Evolutionary conservation across 495 filamentous ascomycete genomes (phyloP).

Genomic region (Durotheca rogersii): DNA sequence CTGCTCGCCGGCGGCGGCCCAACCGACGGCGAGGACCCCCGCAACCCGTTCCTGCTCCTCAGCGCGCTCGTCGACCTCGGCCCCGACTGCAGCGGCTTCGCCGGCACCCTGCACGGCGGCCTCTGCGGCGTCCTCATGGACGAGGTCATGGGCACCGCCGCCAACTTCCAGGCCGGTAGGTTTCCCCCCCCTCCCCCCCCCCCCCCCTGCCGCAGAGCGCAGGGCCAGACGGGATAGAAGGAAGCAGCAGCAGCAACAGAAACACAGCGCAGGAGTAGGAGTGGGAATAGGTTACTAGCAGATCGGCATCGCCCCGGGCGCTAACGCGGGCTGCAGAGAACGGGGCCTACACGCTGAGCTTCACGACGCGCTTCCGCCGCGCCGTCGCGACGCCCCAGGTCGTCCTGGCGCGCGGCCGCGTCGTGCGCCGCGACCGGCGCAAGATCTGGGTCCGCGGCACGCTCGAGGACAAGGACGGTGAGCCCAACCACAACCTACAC

Average conservation of each 20-base stretch:
- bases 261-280: too few relatives aligned
- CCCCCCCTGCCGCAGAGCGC: too few relatives aligned
- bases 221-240: too few relatives aligned
- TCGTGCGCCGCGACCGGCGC: conserved; percentile 34
- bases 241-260: too few relatives aligned
- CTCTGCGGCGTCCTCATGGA: conserved; percentile 57
- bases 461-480: conserved; percentile 37
- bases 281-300: too few relatives aligned
- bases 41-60: conserved; percentile 43
- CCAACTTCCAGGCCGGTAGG: conserved; percentile 28
- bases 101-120: conserved; percentile 59
- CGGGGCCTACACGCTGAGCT: conserved; percentile 31
- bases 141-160: conserved; percentile 47
- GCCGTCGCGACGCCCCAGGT: conserved; percentile 33
- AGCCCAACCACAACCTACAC: background rate
- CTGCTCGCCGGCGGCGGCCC: conserved; percentile 18
- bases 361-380: conserved; percentile 36
- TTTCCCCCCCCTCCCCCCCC: background rate
- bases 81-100: conserved; percentile 55
- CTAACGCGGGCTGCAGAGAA: conserved; percentile 5
- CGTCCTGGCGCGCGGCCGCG: conserved; percentile 28
- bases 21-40: conserved; percentile 24
- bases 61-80: conserved; percentile 52
- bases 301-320: too few relatives aligned
- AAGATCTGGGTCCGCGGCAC: conserved; percentile 33